Conservation (phyloP, 2,329 filamentous ascomycete genomes). For the Colletotrichum simmondsii region DNA sequence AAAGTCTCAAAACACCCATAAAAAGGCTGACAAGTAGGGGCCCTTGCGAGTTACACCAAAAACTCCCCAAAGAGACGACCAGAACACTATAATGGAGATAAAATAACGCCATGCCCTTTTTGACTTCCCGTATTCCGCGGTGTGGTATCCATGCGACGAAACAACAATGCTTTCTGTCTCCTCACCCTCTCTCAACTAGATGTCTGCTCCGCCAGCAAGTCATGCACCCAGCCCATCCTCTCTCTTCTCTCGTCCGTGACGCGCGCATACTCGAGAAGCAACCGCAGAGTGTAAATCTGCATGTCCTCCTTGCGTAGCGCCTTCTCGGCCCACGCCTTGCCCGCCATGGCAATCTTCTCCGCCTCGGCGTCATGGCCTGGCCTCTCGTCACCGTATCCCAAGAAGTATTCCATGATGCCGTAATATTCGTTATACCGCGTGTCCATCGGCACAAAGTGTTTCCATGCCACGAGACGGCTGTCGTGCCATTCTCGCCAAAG, state of each 20-base stretch:
- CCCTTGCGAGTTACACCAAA: background rate
- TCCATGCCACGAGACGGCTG: constrained; percentile 77
- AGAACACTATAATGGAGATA: background rate
- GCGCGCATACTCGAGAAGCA: constrained; percentile 73
- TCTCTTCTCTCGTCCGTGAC: constrained; percentile 63
- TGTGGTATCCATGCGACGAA: background rate
- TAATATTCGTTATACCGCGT: constrained; percentile 78
- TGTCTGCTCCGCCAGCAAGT: constrained; percentile 46
- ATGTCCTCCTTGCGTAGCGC: constrained; percentile 79
- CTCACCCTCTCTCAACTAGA: constrained; percentile 2
- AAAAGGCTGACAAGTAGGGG: background rate
- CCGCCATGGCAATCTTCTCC: constrained; percentile 71
- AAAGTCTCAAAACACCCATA: background rate
- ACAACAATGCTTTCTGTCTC: background rate
- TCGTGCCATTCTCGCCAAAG: constrained; percentile 87
- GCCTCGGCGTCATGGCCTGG: constrained; percentile 67
- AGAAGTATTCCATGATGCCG: constrained; percentile 79
- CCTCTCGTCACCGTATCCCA: constrained; percentile 63
- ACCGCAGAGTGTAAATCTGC: constrained; percentile 74
- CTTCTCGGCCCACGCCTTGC: constrained; percentile 75
- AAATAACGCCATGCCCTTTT: constrained; percentile 17
- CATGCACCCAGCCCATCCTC: constrained; percentile 65
- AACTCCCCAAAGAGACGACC: background rate
- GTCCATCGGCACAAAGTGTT: constrained; percentile 85
- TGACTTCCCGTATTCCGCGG: background rate